Conservation (phyloP, 169 alveolate species). For the Pseudocohnilembus persalinus region DNA sequence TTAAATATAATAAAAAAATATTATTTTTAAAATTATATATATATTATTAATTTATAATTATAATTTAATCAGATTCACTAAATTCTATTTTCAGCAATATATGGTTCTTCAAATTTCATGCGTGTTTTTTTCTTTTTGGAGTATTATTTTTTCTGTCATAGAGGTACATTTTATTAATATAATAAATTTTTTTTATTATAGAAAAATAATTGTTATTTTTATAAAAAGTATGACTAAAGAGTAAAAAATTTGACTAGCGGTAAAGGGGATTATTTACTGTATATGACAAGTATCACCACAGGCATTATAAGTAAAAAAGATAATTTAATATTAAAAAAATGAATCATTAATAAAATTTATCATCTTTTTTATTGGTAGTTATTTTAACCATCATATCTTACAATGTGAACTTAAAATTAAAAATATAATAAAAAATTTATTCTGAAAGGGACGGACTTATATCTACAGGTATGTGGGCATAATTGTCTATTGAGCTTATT, state of each 20-base stretch:
- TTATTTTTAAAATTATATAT: too few relatives aligned
- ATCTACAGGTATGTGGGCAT: not conserved
- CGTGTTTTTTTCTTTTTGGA: not conserved
- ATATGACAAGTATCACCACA: not conserved
- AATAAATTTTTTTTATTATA: too few relatives aligned
- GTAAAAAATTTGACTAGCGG: not conserved
- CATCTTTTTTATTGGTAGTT: too few relatives aligned
- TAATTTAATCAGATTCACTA: not conserved
- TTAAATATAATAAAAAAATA: too few relatives aligned
- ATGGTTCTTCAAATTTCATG: not conserved
- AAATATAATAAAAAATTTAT: too few relatives aligned
- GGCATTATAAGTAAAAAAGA: not conserved
- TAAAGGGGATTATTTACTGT: not conserved
- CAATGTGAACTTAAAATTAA: too few relatives aligned
- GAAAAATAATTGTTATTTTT: not conserved
- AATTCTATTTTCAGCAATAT: not conserved
- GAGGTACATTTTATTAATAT: not conserved
- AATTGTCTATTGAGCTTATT: not conserved
- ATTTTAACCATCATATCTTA: too few relatives aligned
- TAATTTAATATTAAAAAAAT: too few relatives aligned
- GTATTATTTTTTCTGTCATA: not conserved
- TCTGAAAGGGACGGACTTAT: too few relatives aligned
- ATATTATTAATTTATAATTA: too few relatives aligned
- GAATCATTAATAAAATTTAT: too few relatives aligned
- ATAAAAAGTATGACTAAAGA: not conserved